A percentile compares a stretch with the other conserved stretches of the same genome.
These are phyloP conservation scores for Apiospora rasikravindrae DNA, from an alignment of 2,329 filamentous ascomycete species.

Conservation along the genomic window DNA sequence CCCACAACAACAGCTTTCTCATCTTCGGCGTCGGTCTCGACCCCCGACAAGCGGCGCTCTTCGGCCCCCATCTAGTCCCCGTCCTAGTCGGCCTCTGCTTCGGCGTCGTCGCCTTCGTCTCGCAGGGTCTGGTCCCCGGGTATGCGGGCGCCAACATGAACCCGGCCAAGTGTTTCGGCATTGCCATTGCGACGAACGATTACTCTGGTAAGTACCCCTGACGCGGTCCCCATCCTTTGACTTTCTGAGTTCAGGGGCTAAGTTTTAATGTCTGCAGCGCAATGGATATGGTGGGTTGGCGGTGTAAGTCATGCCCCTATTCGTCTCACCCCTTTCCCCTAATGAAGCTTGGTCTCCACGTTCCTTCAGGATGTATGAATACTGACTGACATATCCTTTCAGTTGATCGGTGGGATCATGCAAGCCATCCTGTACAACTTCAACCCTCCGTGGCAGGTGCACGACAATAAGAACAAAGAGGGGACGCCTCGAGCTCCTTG, in stretches of 20 bases:
- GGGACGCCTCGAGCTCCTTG: slow-evolving; percentile 6
- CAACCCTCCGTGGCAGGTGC: slow-evolving; percentile 34
- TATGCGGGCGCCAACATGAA: slow-evolving; percentile 51
- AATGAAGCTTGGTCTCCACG: neutral
- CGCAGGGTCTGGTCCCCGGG: slow-evolving; percentile 44
- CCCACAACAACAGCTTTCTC: slow-evolving; percentile 40
- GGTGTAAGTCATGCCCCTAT: slow-evolving; percentile 30
- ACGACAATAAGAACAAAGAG: neutral
- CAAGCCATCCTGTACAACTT: slow-evolving; percentile 36
- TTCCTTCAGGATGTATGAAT: neutral
- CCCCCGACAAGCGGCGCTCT: slow-evolving; percentile 54
- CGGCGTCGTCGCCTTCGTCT: slow-evolving; percentile 43
- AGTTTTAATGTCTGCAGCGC: slow-evolving; percentile 31
- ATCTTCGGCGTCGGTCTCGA: slow-evolving; percentile 59
- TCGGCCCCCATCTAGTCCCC: slow-evolving; percentile 54
- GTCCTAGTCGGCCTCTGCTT: slow-evolving; percentile 51
- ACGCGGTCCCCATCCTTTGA: neutral
- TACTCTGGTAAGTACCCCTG: slow-evolving; percentile 28
- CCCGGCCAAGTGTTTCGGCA: slow-evolving; percentile 51
- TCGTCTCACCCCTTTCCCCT: neutral
- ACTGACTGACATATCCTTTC: neutral
- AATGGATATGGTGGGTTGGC: slow-evolving; percentile 47
- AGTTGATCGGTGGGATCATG: slow-evolving; percentile 32
- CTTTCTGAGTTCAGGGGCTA: neutral
- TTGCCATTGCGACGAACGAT: slow-evolving; percentile 43